phyloP scores from a whole-genome alignment of 2,329 filamentous ascomycete genomes.

The Cordyceps fumosorosea region DNA sequence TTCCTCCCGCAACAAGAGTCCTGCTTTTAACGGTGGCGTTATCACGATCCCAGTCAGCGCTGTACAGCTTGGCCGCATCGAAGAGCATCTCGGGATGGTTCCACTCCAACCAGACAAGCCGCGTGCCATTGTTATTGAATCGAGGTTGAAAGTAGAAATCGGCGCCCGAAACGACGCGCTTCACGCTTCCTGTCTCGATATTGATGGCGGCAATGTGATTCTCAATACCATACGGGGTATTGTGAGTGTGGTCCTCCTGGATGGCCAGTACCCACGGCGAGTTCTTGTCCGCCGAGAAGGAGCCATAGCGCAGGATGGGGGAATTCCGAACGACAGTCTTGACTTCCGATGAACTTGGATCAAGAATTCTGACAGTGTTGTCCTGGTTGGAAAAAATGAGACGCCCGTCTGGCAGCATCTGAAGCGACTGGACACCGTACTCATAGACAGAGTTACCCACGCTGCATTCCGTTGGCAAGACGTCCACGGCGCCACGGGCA shows the following conservation, averaged over 20 bases:
- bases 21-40: conserved; percentile 21
- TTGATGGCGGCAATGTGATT: conserved; percentile 29
- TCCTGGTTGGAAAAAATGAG: conserved; percentile 42
- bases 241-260: conserved; percentile 38
- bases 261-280: conserved; percentile 41
- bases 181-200: conserved; percentile 30
- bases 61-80: conserved; percentile 33
- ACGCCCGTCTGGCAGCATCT: conserved; percentile 30
- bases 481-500: conserved; percentile 26
- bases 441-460: conserved; percentile 43
- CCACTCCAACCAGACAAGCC: conserved; percentile 43
- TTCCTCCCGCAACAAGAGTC: conserved; percentile 34
- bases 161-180: conserved; percentile 31
- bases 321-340: conserved; percentile 26
- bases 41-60: conserved; percentile 31
- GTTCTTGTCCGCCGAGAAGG: conserved; percentile 37
- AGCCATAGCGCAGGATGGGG: conserved; percentile 35
- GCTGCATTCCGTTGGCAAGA: conserved; percentile 38
- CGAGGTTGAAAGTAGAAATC: conserved; percentile 43
- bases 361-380: conserved; percentile 36
- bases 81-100: conserved; percentile 43
- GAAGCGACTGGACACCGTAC: conserved; percentile 43
- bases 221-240: conserved; percentile 21
- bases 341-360: conserved; percentile 27
- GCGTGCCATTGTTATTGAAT: conserved; percentile 35